Percentiles rank a stretch among this genome's conserved stretches.
Conservation (phyloP, 73 alveolate species). For the Tetrahymena borealis region DNA sequence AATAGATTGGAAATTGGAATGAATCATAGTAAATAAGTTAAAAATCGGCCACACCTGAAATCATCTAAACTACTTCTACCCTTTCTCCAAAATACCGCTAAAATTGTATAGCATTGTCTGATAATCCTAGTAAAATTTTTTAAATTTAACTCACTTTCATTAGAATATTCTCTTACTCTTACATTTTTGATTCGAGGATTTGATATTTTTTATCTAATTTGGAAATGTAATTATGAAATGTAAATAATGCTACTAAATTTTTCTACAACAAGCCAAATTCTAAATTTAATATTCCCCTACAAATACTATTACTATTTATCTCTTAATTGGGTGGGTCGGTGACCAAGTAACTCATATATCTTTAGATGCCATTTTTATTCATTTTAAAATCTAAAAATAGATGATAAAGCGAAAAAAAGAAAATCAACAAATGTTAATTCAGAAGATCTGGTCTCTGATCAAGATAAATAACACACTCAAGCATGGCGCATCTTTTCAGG, state of each 20-base stretch:
- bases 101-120: background rate
- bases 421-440: background rate
- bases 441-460: background rate
- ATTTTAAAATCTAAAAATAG: background rate
- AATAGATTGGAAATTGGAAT: background rate
- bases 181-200: background rate
- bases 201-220: no score
- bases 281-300: no score
- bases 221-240: no score
- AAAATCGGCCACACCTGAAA: background rate
- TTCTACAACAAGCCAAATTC: no score
- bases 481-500: slow-evolving; percentile 3
- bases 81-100: background rate
- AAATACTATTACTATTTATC: no score
- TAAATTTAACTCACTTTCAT: no score
- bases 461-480: background rate
- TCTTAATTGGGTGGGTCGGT: no score
- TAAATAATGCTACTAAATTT: no score
- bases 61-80: background rate
- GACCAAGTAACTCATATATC: no score
- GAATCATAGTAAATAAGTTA: background rate
- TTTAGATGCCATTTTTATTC: no score
- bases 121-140: background rate
- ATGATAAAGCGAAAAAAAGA: background rate
- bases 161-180: background rate